Evolutionary conservation across 805 yeast genomes (phyloP), one percentile per base, ranked within the genome.

Genomic region (Wickerhamomyces chambardii): DNA sequence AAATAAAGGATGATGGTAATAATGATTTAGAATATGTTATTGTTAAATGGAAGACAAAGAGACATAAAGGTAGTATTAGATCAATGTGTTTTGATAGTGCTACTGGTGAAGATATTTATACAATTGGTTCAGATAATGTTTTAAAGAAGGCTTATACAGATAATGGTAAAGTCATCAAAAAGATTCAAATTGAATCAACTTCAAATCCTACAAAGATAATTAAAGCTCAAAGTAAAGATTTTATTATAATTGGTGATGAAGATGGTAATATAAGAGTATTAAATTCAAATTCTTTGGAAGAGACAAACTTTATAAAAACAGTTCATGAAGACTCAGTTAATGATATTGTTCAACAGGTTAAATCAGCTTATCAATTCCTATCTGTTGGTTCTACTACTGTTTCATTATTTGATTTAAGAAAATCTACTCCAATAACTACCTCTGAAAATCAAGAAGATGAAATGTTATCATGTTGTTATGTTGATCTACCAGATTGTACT

Each of bases 371-470:
- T 58, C 89, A 82, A 50, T 84, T 75, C 47, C 66, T 87, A 17
- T 74, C 92, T 0, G 66, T 82, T 19, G 97, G 96, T 2, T 79
- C 90, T 10, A 84, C 95, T 4, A 81, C 89, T 0, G 61, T 90
- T 30, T 70, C 86, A 1, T 80, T 79, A 39, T 68, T 89, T 48
- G 97, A 90, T 55, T 66, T 81, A 4, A 63, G 96, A 32, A 84
- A 81, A 46, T 44, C 50, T 2, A 46, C 50, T 18, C 55, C 51
- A 2, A 55, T 80, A 2, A 59, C 72, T 4, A 69, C 70, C 28
- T 78, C 89, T 27, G 97, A 89, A 42, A 89, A 86, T 52, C 98
- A 90, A 59, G 95, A 83, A 45, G 97, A 90, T 50, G 98, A 90
- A 52, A 59, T 90, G n/a, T 59, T 90, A 30, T 68, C 87, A 37